phyloP scores from a whole-genome alignment of 164 flowering plant species.

The Vitis cinerea region DNA sequence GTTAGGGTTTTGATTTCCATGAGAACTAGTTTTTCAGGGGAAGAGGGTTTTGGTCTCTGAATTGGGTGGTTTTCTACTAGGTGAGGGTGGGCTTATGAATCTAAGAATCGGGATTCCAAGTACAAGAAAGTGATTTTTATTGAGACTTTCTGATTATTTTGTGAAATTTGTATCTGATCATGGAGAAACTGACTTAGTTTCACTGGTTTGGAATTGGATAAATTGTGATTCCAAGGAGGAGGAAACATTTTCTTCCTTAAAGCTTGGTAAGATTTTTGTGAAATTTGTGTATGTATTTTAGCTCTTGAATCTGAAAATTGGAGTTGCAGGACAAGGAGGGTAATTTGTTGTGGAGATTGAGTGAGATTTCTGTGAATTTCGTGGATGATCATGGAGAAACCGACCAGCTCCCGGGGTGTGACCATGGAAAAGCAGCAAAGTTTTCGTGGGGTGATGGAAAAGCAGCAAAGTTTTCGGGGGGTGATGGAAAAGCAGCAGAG shows the following conservation, averaged over 20 bases:
- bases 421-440: slow-evolving; percentile 22
- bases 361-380: too few species aligned
- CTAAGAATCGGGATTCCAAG: too few species aligned
- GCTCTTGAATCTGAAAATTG: too few species aligned
- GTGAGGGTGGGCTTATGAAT: neutral
- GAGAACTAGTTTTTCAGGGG: too few species aligned
- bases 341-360: too few species aligned
- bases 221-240: neutral
- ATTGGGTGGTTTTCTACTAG: neutral
- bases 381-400: slow-evolving; percentile 10
- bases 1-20: too few species aligned
- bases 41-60: neutral
- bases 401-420: too few species aligned
- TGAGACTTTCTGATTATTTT: neutral
- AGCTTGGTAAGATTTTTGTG: neutral
- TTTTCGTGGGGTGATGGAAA: slow-evolving; percentile 30
- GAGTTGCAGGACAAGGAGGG: too few species aligned
- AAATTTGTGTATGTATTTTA: neutral
- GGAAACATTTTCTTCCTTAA: neutral
- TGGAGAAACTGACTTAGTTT: slow-evolving; percentile 1
- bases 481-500: slow-evolving; percentile 31
- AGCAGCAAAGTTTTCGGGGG: slow-evolving; percentile 3
- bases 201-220: too few species aligned
- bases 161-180: neutral
- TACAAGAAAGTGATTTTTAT: neutral